These are phyloP conservation scores for Acanthamoeba divionensis DNA, from an alignment of 208 protist species.

Conservation along the genomic window DNA sequence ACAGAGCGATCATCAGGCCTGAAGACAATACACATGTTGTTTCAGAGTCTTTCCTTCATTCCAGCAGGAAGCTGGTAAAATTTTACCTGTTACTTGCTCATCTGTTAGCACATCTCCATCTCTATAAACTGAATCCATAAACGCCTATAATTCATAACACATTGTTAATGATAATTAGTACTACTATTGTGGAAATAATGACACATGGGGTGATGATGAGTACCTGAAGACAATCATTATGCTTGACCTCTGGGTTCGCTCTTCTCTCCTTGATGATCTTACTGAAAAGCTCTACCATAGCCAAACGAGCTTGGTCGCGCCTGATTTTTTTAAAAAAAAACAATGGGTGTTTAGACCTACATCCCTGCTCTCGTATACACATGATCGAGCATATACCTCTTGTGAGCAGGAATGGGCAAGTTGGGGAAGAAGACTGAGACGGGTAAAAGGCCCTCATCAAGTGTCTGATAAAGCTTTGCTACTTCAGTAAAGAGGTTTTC, in stretches of 20 bases:
- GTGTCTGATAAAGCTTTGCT: constrained; percentile 82
- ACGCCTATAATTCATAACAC: too few species aligned
- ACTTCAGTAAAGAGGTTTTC: constrained; percentile 83
- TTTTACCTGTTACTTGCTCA: constrained; percentile 86
- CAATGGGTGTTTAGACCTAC: too few species aligned
- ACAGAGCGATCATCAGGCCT: constrained; percentile 82
- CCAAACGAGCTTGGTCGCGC: constrained; percentile 83
- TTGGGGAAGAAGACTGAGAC: constrained; percentile 84
- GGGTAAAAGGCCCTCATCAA: constrained; percentile 86
- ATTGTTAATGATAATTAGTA: too few species aligned
- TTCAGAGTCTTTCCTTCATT: not conserved
- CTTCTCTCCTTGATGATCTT: constrained; percentile 84
- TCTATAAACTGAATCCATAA: too few species aligned
- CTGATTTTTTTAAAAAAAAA: not conserved
- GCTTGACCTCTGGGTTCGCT: constrained; percentile 64
- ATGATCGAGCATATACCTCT: not conserved
- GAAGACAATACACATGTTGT: not conserved
- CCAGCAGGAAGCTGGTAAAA: not conserved
- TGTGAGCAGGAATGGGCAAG: constrained; percentile 81
- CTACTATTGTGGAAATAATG: too few species aligned
- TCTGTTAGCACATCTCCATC: constrained; percentile 85
- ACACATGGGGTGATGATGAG: constrained; percentile 87
- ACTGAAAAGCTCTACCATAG: constrained; percentile 85
- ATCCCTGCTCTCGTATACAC: too few species aligned
- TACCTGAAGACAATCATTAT: constrained; percentile 69